Conservation (phyloP, 345 rosid species). For the Eucalyptus shirleyi region DNA sequence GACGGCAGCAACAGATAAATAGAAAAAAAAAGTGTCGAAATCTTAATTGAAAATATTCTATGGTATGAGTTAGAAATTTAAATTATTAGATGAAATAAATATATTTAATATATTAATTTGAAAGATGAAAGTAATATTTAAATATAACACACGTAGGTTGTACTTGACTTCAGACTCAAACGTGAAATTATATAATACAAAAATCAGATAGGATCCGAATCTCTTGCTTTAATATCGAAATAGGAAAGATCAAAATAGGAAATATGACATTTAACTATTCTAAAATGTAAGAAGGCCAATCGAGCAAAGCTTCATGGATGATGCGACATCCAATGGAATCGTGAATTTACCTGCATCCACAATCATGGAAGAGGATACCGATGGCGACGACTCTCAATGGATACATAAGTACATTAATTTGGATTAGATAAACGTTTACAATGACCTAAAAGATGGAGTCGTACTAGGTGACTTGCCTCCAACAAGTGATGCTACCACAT, state of each 20-base stretch:
- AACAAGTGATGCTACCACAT: neutral
- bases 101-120: no score
- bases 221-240: rapidly evolving
- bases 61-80: no score
- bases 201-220: rapidly evolving
- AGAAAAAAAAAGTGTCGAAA: rapidly evolving
- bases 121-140: no score
- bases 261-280: no score
- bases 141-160: no score
- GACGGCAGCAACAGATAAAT: neutral
- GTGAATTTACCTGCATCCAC: neutral
- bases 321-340: neutral
- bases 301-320: neutral
- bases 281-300: neutral
- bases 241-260: no score
- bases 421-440: neutral
- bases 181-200: no score
- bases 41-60: neutral
- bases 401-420: neutral
- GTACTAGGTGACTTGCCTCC: neutral
- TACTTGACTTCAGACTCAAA: no score
- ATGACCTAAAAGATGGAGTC: neutral
- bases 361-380: neutral
- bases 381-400: neutral
- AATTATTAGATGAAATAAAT: neutral